Base-by-base conservation (phyloP, 2,329 filamentous ascomycete genomes). In the Alternaria incomplexa region DNA sequence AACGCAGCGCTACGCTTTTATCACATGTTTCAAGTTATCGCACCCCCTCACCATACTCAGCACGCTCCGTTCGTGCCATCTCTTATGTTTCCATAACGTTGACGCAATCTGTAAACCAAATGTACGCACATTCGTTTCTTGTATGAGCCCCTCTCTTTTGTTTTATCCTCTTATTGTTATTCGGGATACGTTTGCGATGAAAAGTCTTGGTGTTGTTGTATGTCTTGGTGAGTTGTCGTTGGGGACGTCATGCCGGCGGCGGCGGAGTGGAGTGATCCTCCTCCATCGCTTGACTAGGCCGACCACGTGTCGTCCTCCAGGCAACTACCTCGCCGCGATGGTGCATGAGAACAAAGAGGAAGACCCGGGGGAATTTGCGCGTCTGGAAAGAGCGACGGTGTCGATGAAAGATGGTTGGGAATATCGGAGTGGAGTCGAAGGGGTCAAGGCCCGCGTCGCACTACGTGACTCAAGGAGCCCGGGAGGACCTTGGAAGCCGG, bases 161-260 rank as follows among this genome's bases (percentile, higher is more conserved):
- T 50, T 3, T 1, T 13, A 32, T 23, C 4, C 0, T 15, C 22
- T 50, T 25, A 1, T 47, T 11, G 44, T 52, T 32, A 25, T 61
- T 61, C 4, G 43, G 28, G 5, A 61, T 55, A 56, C 58, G 51
- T 60, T 61, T 32, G 57, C 45, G 44, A 32, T 17, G 4, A 5
- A 2, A 7, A 17, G 22, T 43, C 20, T 36, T 56, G 44, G 44
- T 61, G 20, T 23, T 6, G 25, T 40, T 25, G 51, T 6, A 47
- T 55, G 30, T 48, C 1, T 30, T 20, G 15, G n/a, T 17, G 17
- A 6, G 32, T n/a, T 30, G 58, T 56, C 15, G 51, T 36, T 45
- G 23, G 23, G 23, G 23, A 23, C 25, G 25, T 28, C 20, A n/a
- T 28, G 25, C 15, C n/a, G 26, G 28, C n/a, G 20, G 23, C 23